Evolutionary conservation across 768 basidiomycete genomes (phyloP).

Genomic region (Daedaleopsis nitida): DNA sequence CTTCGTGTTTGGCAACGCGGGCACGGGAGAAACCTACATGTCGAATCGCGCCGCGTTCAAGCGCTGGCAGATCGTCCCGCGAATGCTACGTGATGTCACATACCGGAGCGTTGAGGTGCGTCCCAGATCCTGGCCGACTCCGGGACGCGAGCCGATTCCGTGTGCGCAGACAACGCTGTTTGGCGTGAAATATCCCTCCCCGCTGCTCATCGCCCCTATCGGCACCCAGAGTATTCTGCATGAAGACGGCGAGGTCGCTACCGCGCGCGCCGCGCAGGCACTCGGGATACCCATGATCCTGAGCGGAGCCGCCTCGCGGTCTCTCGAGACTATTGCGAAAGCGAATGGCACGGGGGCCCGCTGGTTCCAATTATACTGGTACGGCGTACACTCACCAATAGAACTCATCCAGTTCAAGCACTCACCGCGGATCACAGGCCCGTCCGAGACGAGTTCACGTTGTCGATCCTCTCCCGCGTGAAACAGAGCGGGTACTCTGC

Average conservation of each 20-base stretch:
- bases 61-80: conserved; percentile 75
- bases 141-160: background rate
- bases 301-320: conserved; percentile 71
- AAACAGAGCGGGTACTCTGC: conserved; percentile 67
- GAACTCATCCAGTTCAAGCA: background rate
- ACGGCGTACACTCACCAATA: conserved; percentile 32
- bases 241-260: conserved; percentile 69
- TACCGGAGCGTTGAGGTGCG: conserved; percentile 60
- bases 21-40: conserved; percentile 63
- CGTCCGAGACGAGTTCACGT: conserved; percentile 53
- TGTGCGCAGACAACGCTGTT: conserved; percentile 63
- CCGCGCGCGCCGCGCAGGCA: conserved; percentile 63
- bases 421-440: conserved; percentile 50
- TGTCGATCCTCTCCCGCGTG: conserved; percentile 66
- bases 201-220: conserved; percentile 70
- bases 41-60: conserved; percentile 67
- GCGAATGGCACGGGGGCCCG: conserved; percentile 69
- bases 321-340: conserved; percentile 76
- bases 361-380: conserved; percentile 83
- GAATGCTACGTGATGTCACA: conserved; percentile 69
- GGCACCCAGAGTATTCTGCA: conserved; percentile 80
- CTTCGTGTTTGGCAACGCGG: conserved; percentile 80
- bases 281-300: conserved; percentile 71
- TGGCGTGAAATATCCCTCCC: conserved; percentile 61
- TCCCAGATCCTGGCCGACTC: background rate